phyloP scores from a whole-genome alignment of 2,329 filamentous ascomycete genomes.

The Fusarium protoensiforme region DNA sequence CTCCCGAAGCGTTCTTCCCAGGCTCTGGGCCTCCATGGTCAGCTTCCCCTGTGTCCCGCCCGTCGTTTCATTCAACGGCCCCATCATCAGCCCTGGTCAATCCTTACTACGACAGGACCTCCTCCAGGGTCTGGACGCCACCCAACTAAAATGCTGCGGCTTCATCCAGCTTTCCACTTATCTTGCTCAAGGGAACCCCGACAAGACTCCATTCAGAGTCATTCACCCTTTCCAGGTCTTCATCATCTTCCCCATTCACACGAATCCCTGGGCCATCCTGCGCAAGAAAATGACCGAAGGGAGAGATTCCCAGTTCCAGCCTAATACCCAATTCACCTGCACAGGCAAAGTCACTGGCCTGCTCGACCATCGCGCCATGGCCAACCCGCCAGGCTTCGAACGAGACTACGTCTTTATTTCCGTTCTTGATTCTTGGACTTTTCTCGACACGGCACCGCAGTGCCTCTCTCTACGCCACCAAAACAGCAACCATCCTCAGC shows the following conservation, averaged over 20 bases:
- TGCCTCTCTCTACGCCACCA: background rate
- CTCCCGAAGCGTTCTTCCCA: background rate
- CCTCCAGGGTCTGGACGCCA: background rate
- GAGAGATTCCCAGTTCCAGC: background rate
- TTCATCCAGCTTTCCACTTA: background rate
- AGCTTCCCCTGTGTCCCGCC: background rate
- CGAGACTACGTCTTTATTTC: constrained; percentile 5
- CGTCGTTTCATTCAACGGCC: background rate
- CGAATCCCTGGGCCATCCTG: background rate
- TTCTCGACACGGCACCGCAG: background rate
- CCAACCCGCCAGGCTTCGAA: background rate
- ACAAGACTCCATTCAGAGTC: background rate
- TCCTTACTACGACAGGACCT: background rate
- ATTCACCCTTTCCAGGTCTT: constrained; percentile 3
- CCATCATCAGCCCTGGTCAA: background rate
- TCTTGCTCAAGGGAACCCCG: background rate
- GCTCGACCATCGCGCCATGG: background rate
- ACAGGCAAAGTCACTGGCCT: background rate
- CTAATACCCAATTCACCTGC: background rate
- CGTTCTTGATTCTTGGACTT: constrained; percentile 8
- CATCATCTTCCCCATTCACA: background rate
- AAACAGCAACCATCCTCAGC: background rate
- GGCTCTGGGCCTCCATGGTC: background rate
- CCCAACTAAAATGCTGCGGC: background rate
- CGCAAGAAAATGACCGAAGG: background rate